These are phyloP conservation scores for Pterula multifida DNA, from an alignment of 1,284 basidiomycete species.

Conservation along the genomic window DNA sequence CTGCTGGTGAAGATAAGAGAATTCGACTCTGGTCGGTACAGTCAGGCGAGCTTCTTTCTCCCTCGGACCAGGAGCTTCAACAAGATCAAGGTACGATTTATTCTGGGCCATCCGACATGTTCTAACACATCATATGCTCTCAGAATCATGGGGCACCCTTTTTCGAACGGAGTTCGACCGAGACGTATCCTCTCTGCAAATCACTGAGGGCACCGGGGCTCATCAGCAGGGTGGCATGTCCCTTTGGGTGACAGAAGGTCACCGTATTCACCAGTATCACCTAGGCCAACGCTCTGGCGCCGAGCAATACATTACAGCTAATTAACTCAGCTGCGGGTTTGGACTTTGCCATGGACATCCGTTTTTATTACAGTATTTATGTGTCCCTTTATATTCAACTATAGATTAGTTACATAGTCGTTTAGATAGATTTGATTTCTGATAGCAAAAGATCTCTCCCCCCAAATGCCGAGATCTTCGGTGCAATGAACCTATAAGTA, in stretches of 20 bases:
- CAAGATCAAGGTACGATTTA: background rate
- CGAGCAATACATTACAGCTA: background rate
- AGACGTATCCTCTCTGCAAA: background rate
- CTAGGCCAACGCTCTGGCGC: background rate
- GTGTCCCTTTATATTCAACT: too few species aligned
- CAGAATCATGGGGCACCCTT: background rate
- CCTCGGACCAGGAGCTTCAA: constrained; percentile 3
- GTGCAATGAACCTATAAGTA: too few species aligned
- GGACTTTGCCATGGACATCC: background rate
- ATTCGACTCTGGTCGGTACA: constrained; percentile 57
- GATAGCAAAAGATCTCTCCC: too few species aligned
- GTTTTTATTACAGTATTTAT: background rate
- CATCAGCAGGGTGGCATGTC: background rate
- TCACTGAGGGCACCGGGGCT: background rate
- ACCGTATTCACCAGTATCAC: background rate
- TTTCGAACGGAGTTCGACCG: background rate
- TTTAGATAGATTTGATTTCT: too few species aligned
- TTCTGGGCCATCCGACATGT: background rate
- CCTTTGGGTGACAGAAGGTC: background rate
- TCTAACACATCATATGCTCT: background rate
- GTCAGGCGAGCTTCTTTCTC: constrained; percentile 31
- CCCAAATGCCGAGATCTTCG: too few species aligned
- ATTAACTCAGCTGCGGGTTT: too few species aligned
- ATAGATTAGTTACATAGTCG: too few species aligned
- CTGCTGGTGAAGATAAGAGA: constrained; percentile 52